Conservation (phyloP, 2,329 filamentous ascomycete genomes). For the Cercospora zeina region DNA sequence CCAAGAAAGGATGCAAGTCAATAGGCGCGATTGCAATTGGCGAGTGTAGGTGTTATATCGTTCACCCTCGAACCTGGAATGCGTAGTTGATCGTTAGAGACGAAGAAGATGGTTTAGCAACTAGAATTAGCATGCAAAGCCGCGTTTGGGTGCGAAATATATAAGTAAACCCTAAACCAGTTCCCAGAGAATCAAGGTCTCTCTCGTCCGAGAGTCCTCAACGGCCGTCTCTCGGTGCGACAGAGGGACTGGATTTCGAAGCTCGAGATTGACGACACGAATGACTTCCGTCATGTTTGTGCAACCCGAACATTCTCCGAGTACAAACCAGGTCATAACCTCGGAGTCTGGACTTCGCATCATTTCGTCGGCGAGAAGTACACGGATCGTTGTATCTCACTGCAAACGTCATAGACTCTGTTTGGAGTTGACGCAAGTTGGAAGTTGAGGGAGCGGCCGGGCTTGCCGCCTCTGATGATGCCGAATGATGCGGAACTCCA, state of each 20-base stretch:
- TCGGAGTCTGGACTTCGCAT: constrained; percentile 13
- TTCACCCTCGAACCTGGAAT: neutral
- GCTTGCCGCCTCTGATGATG: neutral
- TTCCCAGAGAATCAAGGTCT: neutral
- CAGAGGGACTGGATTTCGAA: constrained; percentile 1
- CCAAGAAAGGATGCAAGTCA: neutral
- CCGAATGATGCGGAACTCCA: neutral
- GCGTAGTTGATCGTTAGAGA: neutral
- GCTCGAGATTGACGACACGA: neutral
- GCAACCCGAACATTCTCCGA: constrained; percentile 5
- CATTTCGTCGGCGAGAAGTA: neutral
- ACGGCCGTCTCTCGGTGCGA: constrained; percentile 9
- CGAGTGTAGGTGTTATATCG: neutral
- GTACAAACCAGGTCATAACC: neutral
- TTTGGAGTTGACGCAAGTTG: neutral
- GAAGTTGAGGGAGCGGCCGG: neutral
- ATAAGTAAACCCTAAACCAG: neutral
- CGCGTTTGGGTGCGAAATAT: neutral
- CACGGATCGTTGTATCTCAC: neutral
- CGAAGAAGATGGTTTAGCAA: neutral
- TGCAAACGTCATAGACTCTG: neutral
- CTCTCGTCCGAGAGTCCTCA: neutral
- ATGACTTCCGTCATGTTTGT: constrained; percentile 6
- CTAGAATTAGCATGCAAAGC: neutral
- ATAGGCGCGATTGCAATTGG: neutral